These are phyloP conservation scores for Rhizopogon sp. DNA, from an alignment of 768 basidiomycete genomes.

Conservation along the genomic window DNA sequence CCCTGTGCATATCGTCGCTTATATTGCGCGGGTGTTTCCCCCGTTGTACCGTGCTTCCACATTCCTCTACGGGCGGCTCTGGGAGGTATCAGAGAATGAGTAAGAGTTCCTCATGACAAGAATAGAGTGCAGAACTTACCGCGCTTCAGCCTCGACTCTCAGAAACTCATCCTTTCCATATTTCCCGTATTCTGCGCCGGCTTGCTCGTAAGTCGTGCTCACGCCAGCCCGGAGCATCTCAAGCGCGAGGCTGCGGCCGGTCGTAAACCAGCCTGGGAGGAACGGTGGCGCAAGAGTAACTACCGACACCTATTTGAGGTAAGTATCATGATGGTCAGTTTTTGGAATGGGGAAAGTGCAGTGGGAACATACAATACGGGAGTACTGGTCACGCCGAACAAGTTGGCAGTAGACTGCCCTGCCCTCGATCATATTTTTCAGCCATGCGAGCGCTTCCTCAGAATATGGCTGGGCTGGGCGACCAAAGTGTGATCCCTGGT, in stretches of 20 bases:
- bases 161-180: conserved; percentile 63
- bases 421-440: conserved; percentile 51
- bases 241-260: conserved; percentile 40
- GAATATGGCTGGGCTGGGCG: conserved; percentile 70
- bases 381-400: conserved; percentile 76
- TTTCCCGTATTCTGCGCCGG: conserved; percentile 75
- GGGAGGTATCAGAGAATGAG: neutral
- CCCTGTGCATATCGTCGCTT: conserved; percentile 56
- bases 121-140: conserved; percentile 37
- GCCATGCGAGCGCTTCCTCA: conserved; percentile 71
- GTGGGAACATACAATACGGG: conserved; percentile 57
- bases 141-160: conserved; percentile 58
- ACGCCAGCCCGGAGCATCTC: conserved; percentile 82
- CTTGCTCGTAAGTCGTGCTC: conserved; percentile 70
- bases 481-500: conserved; percentile 79
- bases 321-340: neutral
- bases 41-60: conserved; percentile 53
- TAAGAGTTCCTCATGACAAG: neutral
- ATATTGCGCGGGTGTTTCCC: conserved; percentile 76
- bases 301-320: conserved; percentile 53
- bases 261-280: conserved; percentile 44
- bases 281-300: conserved; percentile 50
- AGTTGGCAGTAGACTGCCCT: conserved; percentile 68
- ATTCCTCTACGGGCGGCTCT: conserved; percentile 67
- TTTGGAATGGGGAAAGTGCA: neutral